phyloP scores from a whole-genome alignment of 2,329 filamentous ascomycete genomes.

The Bipolaris cookei region DNA sequence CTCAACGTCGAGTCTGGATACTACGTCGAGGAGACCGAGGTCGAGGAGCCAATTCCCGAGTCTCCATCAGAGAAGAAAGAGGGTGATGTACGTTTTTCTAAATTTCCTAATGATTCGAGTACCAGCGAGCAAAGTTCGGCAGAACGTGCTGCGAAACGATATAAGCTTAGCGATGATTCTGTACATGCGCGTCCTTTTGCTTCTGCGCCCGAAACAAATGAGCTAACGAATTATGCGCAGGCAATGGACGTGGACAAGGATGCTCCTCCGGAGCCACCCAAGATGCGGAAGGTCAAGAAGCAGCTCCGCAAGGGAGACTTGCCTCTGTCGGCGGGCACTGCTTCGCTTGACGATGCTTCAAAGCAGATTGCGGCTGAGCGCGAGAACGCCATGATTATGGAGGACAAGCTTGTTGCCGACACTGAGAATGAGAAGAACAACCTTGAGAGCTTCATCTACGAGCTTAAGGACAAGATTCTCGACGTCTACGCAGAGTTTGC shows the following conservation, averaged over 20 bases:
- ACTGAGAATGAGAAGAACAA: conserved; percentile 99
- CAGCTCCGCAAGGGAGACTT: conserved; percentile 97
- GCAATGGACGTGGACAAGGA: conserved; percentile 51
- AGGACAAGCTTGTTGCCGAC: conserved; percentile 97
- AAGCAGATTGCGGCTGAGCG: conserved; percentile 77
- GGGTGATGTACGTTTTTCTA: conserved; percentile 69
- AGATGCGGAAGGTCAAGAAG: conserved; percentile 98
- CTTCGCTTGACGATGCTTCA: conserved; percentile 72
- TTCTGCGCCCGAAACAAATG: conserved; percentile 27
- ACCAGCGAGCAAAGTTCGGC: conserved; percentile 28
- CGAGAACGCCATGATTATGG: conserved; percentile 91
- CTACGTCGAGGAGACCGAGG: conserved; percentile 96
- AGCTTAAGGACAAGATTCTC: conserved; percentile 92
- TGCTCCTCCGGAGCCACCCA: conserved; percentile 61
- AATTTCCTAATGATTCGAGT: conserved; percentile 31
- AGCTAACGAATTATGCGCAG: conserved; percentile 43
- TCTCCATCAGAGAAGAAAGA: conserved; percentile 67
- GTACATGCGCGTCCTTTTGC: conserved; percentile 36
- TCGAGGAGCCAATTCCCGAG: conserved; percentile 87
- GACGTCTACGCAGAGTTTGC: conserved; percentile 88
- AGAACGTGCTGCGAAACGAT: conserved; percentile 43
- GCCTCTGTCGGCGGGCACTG: conserved; percentile 81
- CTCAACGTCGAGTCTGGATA: conserved; percentile 97
- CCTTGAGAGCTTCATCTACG: conserved; percentile 96
- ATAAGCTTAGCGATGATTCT: conserved; percentile 33